Conservation (phyloP, 192 early-diverging fungal species). For the Radiomyces spectabilis region DNA sequence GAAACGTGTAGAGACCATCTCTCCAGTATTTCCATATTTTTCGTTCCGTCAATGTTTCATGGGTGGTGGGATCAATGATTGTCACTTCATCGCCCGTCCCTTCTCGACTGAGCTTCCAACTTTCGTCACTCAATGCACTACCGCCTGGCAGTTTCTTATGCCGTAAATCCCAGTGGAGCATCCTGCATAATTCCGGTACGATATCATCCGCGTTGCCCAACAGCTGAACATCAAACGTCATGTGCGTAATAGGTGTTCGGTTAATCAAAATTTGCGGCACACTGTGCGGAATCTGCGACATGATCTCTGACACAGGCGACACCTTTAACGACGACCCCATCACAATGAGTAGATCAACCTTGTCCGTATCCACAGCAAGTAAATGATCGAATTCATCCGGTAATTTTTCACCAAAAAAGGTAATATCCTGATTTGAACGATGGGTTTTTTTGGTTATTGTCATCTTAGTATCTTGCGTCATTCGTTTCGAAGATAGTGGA, state of each 20-base stretch:
- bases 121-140: conserved; percentile 30
- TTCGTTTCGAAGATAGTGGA: too few species aligned
- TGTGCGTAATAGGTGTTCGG: conserved; percentile 75
- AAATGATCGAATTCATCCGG: conserved; percentile 71
- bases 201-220: conserved; percentile 83
- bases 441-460: too few species aligned
- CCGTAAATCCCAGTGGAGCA: conserved; percentile 68
- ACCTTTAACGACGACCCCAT: conserved; percentile 97
- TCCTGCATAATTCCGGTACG: conserved; percentile 65
- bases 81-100: neutral
- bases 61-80: neutral
- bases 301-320: conserved; percentile 87
- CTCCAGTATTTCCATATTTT: conserved; percentile 8
- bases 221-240: conserved; percentile 86
- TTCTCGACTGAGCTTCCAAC: neutral
- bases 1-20: conserved; percentile 37
- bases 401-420: conserved; percentile 95
- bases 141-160: conserved; percentile 60
- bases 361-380: conserved; percentile 61
- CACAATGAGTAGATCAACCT: conserved; percentile 86
- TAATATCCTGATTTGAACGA: conserved; percentile 56
- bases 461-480: too few species aligned
- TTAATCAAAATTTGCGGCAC: conserved; percentile 94
- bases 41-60: neutral
- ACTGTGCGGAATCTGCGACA: conserved; percentile 69